Conservation (phyloP, 2,329 filamentous ascomycete genomes). For the Ophiosphaerella narmari region DNA sequence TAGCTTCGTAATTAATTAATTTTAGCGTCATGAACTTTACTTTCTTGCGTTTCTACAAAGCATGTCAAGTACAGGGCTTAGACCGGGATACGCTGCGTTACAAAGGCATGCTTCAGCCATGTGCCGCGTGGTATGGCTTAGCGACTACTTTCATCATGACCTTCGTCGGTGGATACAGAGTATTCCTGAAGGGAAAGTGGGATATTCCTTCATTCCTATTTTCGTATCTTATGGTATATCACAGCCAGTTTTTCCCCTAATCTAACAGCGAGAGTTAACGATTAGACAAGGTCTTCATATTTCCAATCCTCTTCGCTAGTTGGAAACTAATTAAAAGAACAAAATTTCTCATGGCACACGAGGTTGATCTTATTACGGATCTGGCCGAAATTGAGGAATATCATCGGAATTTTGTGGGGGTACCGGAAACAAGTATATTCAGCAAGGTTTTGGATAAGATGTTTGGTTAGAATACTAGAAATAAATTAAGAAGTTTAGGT, state of each 20-base stretch:
- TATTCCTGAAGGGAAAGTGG: slow-evolving; percentile 74
- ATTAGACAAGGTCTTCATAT: slow-evolving; percentile 60
- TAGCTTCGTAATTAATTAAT: slow-evolving; percentile 65
- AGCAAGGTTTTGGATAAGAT: slow-evolving; percentile 52
- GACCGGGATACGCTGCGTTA: slow-evolving; percentile 71
- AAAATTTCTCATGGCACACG: slow-evolving; percentile 58
- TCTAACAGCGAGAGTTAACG: slow-evolving; percentile 5
- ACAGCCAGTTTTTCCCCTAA: not conserved
- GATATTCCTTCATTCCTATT: slow-evolving; percentile 72
- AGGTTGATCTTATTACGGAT: slow-evolving; percentile 67
- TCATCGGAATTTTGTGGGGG: slow-evolving; percentile 62
- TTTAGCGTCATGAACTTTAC: slow-evolving; percentile 65
- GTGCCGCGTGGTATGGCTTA: slow-evolving; percentile 69
- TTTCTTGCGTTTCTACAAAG: slow-evolving; percentile 73
- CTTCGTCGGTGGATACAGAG: slow-evolving; percentile 74
- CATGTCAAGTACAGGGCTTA: slow-evolving; percentile 70
- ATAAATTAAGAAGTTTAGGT: not conserved
- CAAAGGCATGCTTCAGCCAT: slow-evolving; percentile 71
- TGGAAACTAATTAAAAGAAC: slow-evolving; percentile 75
- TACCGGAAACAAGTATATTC: slow-evolving; percentile 52
- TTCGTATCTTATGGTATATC: slow-evolving; percentile 50
- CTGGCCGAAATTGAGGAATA: slow-evolving; percentile 72
- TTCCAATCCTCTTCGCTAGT: slow-evolving; percentile 68
- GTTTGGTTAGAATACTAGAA: slow-evolving; percentile 40
- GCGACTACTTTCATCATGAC: slow-evolving; percentile 70